These are phyloP conservation scores for Centaurea solstitialis DNA, from an alignment of 129 eudicot species.

Conservation along the genomic window DNA sequence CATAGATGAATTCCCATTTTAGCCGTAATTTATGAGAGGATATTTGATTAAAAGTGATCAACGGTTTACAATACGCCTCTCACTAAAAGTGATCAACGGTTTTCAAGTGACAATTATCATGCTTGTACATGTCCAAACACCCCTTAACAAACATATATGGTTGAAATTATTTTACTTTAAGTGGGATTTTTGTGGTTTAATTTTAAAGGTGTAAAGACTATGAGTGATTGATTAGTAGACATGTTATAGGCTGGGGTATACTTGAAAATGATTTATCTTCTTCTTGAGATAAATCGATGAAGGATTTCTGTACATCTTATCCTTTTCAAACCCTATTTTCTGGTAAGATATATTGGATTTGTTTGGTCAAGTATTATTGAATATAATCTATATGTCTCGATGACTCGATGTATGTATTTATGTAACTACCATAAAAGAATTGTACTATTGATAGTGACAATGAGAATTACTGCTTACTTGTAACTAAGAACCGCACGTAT, in stretches of 20 bases:
- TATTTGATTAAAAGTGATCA: too few species aligned
- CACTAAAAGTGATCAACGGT: too few species aligned
- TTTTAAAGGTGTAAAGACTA: background rate
- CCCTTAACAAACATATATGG: background rate
- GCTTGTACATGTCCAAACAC: background rate
- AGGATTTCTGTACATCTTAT: background rate
- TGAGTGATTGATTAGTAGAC: background rate
- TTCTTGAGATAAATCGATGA: too few species aligned
- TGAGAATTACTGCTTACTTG: constrained; percentile 3
- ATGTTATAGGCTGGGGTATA: background rate
- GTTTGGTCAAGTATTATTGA: background rate
- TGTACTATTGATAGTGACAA: constrained; percentile 11
- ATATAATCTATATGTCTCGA: background rate
- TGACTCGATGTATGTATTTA: background rate
- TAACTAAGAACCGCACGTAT: constrained; percentile 16
- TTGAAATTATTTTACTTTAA: background rate
- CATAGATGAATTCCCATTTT: too few species aligned
- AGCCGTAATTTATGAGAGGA: too few species aligned
- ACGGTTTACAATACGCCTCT: too few species aligned
- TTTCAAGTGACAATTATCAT: background rate
- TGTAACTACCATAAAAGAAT: constrained; percentile 2
- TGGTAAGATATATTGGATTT: background rate
- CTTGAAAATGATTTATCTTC: background rate
- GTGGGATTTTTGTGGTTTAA: background rate
- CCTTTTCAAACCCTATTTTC: background rate